Conservation (phyloP, 2,329 filamentous ascomycete genomes). For the Aureobasidium zeae region DNA sequence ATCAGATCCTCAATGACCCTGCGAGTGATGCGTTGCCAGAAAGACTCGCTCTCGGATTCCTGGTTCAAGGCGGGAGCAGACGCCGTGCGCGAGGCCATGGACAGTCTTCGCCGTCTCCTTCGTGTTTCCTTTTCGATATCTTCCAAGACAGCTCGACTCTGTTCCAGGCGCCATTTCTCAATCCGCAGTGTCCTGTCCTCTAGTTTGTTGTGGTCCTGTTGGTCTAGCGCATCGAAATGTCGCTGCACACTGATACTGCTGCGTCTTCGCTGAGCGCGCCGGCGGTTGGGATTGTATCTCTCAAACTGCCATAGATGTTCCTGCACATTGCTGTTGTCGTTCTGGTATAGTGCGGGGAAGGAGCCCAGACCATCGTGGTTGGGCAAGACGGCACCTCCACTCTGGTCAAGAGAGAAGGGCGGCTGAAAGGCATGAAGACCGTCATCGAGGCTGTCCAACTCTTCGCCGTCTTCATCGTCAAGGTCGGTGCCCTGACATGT, state of each 20-base stretch:
- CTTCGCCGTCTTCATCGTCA: slow-evolving; percentile 59
- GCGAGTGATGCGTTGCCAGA: slow-evolving; percentile 73
- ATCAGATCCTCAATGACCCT: slow-evolving; percentile 83
- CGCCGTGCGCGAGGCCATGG: slow-evolving; percentile 34
- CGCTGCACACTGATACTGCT: slow-evolving; percentile 53
- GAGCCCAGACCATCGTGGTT: slow-evolving; percentile 85
- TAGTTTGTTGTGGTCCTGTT: slow-evolving; percentile 50
- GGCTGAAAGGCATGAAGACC: slow-evolving; percentile 78
- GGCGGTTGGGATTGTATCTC: slow-evolving; percentile 64
- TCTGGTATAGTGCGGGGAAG: slow-evolving; percentile 52
- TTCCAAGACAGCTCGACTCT: slow-evolving; percentile 74
- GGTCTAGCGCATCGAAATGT: slow-evolving; percentile 44
- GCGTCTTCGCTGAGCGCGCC: slow-evolving; percentile 43
- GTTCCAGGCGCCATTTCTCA: slow-evolving; percentile 84
- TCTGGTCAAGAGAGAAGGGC: slow-evolving; percentile 44
- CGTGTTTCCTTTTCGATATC: slow-evolving; percentile 83
- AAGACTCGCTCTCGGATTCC: slow-evolving; percentile 50
- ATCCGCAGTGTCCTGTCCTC: slow-evolving; percentile 73
- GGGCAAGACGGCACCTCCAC: slow-evolving; percentile 65
- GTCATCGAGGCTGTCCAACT: slow-evolving; percentile 88
- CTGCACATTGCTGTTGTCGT: slow-evolving; percentile 51
- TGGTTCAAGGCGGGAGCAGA: slow-evolving; percentile 24
- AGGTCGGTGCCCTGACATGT: slow-evolving; percentile 36
- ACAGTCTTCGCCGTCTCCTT: slow-evolving; percentile 51
- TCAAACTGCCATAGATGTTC: slow-evolving; percentile 87